Evolutionary conservation across 2,329 filamentous ascomycete genomes (phyloP), one percentile per base, ranked within the genome.

Genomic region (Pezicula carpinea): DNA sequence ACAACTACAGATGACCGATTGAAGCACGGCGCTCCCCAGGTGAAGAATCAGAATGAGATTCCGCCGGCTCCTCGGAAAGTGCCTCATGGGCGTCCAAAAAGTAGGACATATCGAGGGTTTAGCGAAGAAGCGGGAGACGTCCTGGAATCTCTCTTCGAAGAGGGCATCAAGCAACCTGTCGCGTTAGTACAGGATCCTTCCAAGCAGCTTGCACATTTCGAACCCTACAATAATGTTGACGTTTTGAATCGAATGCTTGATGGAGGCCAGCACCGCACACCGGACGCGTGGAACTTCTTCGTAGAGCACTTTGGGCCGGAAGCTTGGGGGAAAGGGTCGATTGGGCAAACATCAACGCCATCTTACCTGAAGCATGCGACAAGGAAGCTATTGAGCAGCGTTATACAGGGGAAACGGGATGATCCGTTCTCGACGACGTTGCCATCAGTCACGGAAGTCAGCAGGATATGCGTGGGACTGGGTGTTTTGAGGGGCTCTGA

Each of bases 131-230:
- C 55, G 29, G 59, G 47, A 43, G 57, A 62, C 48, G 47, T 52
- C 13, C 56, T 65, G 7, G 62, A 65, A 48, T 55, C 56, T 11
- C 55, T 65, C 17, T 65, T 65, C 36, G 57, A 61, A 42, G 45
- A 61, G 15, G 57, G 49, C 35, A 35, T 61, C 22, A 51, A 52
- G 13, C 43, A 49, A 18, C 51, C 41, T 33, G 23, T 44, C 3
- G 26, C 42, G 34, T 21, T 42, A 13, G 21, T 41, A 44, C 39
- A 44, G 17, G 33, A 29, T n/a, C 35, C 44, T 21, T 43, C 39
- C 19, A 33, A 42, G 17, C 35, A 43, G 1, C 34, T 45, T 10
- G 40, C 50, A 2, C 49, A 55, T 14, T 41, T 62, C 7, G 53
- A 57, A 33, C 48, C 58, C 18, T 64, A 63, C 39, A 52, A 59